phyloP scores from a whole-genome alignment of 208 protist genomes.

The Trypanosomatidae sp. region DNA sequence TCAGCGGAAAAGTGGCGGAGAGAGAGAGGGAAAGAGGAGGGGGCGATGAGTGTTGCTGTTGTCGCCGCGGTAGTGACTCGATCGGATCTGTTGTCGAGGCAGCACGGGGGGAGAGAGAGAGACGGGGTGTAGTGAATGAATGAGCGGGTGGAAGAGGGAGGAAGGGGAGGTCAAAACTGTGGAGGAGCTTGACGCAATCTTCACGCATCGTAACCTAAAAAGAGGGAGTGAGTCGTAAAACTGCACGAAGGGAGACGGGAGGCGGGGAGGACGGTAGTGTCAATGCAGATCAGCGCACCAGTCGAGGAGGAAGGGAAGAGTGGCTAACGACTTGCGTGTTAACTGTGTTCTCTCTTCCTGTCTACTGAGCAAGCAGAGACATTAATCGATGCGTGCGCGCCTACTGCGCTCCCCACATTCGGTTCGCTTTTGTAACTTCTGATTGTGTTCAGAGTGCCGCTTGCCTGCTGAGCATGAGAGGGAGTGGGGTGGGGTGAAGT shows the following conservation, averaged over 20 bases:
- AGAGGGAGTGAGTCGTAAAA: neutral
- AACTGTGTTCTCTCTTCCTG: neutral
- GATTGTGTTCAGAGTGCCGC: neutral
- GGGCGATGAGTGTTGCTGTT: neutral
- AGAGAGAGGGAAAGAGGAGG: neutral
- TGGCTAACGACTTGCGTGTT: neutral
- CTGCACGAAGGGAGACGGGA: neutral
- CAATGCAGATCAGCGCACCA: neutral
- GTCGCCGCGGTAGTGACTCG: neutral
- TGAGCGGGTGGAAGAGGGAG: neutral
- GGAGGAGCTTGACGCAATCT: neutral
- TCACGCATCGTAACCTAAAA: neutral
- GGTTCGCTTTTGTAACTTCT: neutral
- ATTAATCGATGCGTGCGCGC: neutral
- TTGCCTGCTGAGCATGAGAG: neutral
- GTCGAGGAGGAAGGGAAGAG: neutral
- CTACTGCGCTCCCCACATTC: neutral
- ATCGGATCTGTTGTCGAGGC: neutral
- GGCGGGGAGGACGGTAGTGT: neutral
- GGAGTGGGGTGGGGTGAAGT: neutral
- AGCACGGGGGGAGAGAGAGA: slow-evolving; percentile 1
- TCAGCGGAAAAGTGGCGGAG: neutral
- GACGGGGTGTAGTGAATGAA: neutral
- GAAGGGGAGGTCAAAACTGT: neutral
- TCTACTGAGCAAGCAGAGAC: neutral